Evolutionary conservation across 78 protist genomes (phyloP), one percentile per base, ranked within the genome.

Genomic region (Dictyostelium brefeldianum): DNA sequence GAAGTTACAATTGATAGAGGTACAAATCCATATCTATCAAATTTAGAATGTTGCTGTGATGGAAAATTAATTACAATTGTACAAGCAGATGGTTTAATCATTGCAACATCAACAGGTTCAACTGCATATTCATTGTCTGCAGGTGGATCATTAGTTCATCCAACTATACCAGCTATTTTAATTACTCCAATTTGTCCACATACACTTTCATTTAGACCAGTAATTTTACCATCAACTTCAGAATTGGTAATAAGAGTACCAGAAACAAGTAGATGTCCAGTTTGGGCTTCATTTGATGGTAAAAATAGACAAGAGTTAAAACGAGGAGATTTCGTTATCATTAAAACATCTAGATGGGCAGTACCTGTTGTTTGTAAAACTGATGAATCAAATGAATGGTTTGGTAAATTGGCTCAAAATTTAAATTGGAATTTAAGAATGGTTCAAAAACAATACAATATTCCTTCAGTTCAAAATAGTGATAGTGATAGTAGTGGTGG

Each of bases 101-200:
- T 91, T 69, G 95, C 95, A 46, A 91, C 95, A 12, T 65, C 89
- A 0, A 97, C 98, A 0, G 98, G 99, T 50, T 82, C 96, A 7
- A 98, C 99, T 2, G 99, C 98, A 9, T 98, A 98, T 82, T 94
- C 97, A 12, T 31, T 96, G 10, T 46, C 96, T 6, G 98, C 98
- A 0, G 99, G 99, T 36, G 99, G 99, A 20, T 69, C 98, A 14
- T 51, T 96, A 31, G 96, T 97, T 8, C 98, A 98, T 79, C 99
- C 99, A 25, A 48, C 92, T 8, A 95, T 98, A 12, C 95, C 96
- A 0, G 85, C 93, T 25, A 82, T 97, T 0, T 80, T 97, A 4
- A 53, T 98, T 53, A 98, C 99, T 5, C 99, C 99, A 9, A 92
- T 98, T 27, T 97, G 98, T 67, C 98, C 99, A 9, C 98, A 96